Evolutionary conservation across 768 basidiomycete species (phyloP), one percentile per base, ranked within the genome.

Genomic region (Russula sp.): DNA sequence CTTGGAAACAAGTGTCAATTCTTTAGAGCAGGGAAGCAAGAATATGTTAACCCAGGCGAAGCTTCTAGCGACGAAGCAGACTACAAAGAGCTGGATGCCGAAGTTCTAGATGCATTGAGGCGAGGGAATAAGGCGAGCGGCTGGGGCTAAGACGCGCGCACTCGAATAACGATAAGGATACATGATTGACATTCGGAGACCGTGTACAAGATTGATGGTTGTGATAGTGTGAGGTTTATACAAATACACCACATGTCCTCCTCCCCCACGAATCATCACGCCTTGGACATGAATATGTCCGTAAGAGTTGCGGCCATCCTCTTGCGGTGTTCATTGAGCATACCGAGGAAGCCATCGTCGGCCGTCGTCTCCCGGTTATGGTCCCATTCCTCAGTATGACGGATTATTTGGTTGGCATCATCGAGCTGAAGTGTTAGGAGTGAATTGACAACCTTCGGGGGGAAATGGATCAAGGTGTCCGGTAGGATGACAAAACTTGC

Each of bases 41-140:
- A 80, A 74, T 65, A 86, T 88, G 85, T 78, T 83, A 1, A 68
- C 77, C 1, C 85, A 88, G 78, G 86, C 87, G 7, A 88, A 85
- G 69, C 76, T 77, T 43, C 69, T 87, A 6, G 87, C 87, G 16
- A 73, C 83, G 14, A 77, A 84, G 66, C 84, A 87, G 66, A 78
- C 79, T 1, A 77, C 83, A 22, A 88, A 84, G 73, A 76, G 78
- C 35, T 88, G 86, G 86, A 83, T 88, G 72, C 78, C 79, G 16
- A 78, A 84, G 51, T 82, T 68, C 74, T 58, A 58, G 56, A 52
- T 14, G 38, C 25, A 9, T 38, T 4, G 18, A 41, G 4, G n/a
- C 8, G 22, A 39, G 25, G 43, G n/a, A 41, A 49, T 42, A 29
- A 32, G 18, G 34, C 41, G 42, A 22, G 18, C 48, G 18, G 22